Conservation (phyloP, 1,284 basidiomycete species). For the Trichosporon sp. region DNA sequence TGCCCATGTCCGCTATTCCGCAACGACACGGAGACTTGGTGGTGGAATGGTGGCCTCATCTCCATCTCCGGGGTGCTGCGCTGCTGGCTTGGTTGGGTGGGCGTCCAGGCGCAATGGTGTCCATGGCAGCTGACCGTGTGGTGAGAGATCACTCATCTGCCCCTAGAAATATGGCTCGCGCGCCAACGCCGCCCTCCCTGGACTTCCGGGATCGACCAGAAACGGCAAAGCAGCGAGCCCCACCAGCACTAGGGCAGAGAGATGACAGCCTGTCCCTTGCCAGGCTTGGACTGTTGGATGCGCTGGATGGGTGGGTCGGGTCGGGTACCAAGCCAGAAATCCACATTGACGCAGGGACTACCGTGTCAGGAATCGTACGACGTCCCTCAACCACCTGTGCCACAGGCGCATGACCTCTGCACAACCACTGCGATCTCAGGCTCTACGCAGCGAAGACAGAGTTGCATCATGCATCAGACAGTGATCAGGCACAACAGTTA, state of each 20-base stretch:
- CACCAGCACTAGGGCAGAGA: background rate
- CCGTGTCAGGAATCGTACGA: slow-evolving; percentile 12
- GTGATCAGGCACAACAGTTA: background rate
- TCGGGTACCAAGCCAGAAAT: background rate
- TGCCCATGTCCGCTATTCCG: slow-evolving; percentile 1
- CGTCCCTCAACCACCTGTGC: background rate
- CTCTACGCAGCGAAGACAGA: background rate
- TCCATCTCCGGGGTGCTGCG: background rate
- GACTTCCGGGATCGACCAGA: background rate
- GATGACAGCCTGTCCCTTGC: background rate
- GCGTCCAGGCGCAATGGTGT: background rate
- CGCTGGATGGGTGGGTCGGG: background rate
- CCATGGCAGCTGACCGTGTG: background rate
- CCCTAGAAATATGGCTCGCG: slow-evolving; percentile 5
- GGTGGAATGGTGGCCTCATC: slow-evolving; percentile 6
- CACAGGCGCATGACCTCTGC: background rate
- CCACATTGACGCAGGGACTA: background rate
- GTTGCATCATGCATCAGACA: slow-evolving; percentile 10
- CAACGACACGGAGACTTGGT: background rate
- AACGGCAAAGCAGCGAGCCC: background rate
- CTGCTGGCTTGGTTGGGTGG: background rate
- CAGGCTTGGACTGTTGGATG: background rate
- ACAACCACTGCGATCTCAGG: background rate
- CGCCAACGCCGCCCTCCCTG: background rate
- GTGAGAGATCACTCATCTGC: background rate